Base-by-base conservation (phyloP, 202 grass and related monocot genomes). In the Elaeis oleifera region DNA sequence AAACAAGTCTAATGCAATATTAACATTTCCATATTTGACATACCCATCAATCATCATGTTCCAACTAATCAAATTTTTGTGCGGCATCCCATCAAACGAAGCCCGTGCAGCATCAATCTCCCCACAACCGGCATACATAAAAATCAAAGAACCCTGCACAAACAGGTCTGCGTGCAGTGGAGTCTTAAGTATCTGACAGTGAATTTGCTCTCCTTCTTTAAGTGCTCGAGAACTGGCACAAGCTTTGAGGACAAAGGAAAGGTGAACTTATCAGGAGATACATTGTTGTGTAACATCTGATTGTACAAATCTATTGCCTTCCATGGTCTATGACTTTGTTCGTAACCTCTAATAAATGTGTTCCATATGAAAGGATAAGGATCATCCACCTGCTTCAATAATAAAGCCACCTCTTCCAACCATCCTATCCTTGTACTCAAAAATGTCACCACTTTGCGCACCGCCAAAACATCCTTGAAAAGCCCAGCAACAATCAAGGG, bases 211-310 rank as follows among this genome's bases (percentile, higher is more conserved):
- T 21, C 61, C 61, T 51, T 64, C 61, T 36, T 50, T 64, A 17
- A 26, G 31, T n/a, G 61, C 61, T 7, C 39, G 21, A 6, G 13
- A 8, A 51, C 44, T 51, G 32, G 61, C 61, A 50, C 61, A 64
- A 21, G 61, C 61, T 50, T 49, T 64, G 61, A 64, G 61, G 11
- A 50, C 44, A 16, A 64, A 51, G 61, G 61, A 16, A 64, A 64
- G 61, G 61, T 64, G 61, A 64, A 64, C 61, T 64, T 64, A 23
- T 64, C 61, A 51, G 32, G 61, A 19, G 18, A 64, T 16, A 64
- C 61, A 49, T n/a, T 8, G 6, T 9, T 23, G 19, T 36, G 19
- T 18, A 23, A 24, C 61, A 64, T 64, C 39, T 64, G 28, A 16
- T 23, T 15, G 22, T 50, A 64, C 31, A 64, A 50, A 13, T 23